phyloP scores from a whole-genome alignment of 805 yeast genomes.

The Yamadazyma scolyti region DNA sequence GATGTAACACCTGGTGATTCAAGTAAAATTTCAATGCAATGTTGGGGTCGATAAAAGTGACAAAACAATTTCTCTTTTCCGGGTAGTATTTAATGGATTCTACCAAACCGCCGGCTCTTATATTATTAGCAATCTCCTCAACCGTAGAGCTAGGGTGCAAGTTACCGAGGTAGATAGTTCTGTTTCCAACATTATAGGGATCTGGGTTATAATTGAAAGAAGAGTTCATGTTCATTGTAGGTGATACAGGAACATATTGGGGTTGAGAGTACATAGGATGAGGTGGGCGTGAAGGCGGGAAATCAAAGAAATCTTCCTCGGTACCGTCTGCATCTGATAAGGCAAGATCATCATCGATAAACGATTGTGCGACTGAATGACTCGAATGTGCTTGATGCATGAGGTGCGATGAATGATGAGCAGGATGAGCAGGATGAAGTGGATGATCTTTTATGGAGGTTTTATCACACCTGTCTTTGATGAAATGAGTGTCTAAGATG shows the following conservation, averaged over 20 bases:
- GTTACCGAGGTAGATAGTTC: constrained; percentile 69
- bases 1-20: constrained; percentile 52
- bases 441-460: constrained; percentile 14
- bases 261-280: no score
- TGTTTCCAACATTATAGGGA: constrained; percentile 42
- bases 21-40: constrained; percentile 67
- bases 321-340: no score
- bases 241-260: no score
- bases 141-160: constrained; percentile 60
- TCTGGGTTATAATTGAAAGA: constrained; percentile 20
- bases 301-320: no score
- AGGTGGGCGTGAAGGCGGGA: no score
- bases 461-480: constrained; percentile 37
- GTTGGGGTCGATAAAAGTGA: constrained; percentile 62
- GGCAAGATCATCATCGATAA: no score
- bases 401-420: no score
- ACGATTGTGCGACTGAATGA: no score
- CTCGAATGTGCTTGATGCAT: no score
- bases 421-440: no score
- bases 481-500: constrained; percentile 15
- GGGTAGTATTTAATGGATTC: constrained; percentile 53
- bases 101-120: constrained; percentile 70
- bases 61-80: constrained; percentile 58
- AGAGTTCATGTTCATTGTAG: no score
- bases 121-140: constrained; percentile 73